Conservation (phyloP, 176 grass and related monocot species). For the Oropetium thomaeum region DNA sequence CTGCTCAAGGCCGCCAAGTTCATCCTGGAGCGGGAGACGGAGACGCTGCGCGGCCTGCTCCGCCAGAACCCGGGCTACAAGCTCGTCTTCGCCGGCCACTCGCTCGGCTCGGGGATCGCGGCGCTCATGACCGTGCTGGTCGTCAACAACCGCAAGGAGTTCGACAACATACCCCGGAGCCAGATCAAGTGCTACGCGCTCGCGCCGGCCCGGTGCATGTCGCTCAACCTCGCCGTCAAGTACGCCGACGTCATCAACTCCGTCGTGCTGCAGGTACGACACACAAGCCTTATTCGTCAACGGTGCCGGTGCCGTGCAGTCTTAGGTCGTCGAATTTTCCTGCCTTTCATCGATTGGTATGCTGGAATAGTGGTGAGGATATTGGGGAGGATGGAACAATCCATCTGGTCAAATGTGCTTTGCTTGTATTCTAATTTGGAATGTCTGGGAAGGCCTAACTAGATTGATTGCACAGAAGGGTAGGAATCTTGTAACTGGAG, state of each 20-base stretch:
- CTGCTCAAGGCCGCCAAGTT: slow-evolving; percentile 71
- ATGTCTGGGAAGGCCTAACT: slow-evolving; percentile 1
- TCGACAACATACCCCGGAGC: slow-evolving; percentile 62
- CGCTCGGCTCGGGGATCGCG: slow-evolving; percentile 85
- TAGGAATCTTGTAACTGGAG: slow-evolving; percentile 18
- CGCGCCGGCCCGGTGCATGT: slow-evolving; percentile 91
- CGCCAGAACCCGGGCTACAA: slow-evolving; percentile 44
- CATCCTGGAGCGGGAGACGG: slow-evolving; percentile 69
- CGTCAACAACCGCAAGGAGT: slow-evolving; percentile 65
- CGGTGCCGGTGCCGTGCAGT: not conserved
- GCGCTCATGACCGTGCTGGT: slow-evolving; percentile 83
- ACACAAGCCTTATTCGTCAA: not conserved
- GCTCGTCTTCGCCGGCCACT: slow-evolving; percentile 81
- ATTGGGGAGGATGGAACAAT: not conserved
- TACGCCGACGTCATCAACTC: slow-evolving; percentile 95
- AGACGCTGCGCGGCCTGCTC: slow-evolving; percentile 47
- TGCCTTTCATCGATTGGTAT: not conserved
- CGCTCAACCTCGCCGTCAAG: slow-evolving; percentile 97
- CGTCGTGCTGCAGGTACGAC: slow-evolving; percentile 77
- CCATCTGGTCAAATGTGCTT: slow-evolving; percentile 35
- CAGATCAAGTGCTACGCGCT: slow-evolving; percentile 68
- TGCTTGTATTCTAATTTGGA: slow-evolving; percentile 27
- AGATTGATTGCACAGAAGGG: slow-evolving; percentile 37
- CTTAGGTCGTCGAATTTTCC: not conserved
- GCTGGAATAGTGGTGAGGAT: not conserved